Evolutionary conservation across 768 basidiomycete genomes (phyloP), one percentile per base, ranked within the genome.

Genomic region (Mycena floridula): DNA sequence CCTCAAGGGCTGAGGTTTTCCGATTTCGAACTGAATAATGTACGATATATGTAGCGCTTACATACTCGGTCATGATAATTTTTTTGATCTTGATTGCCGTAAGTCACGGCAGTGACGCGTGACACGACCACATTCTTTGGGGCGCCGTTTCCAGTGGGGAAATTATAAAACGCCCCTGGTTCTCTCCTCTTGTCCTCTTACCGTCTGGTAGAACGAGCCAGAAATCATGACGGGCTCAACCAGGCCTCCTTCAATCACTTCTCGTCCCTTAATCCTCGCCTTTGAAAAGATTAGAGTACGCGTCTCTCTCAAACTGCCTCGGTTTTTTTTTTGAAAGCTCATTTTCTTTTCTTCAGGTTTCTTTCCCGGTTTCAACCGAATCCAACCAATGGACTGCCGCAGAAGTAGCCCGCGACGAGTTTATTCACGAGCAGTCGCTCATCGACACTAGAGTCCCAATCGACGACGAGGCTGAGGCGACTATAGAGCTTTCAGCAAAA

Each of bases 321-420:
- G 23, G 20, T n/a, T 45, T 39, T 52, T 43, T 44, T 50, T 42
- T 36, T 41, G 24, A 37, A 46, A 37, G 44, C 36, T 20, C 45
- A 32, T 23, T 42, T 37, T 27, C 26, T 45, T 45, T 25, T 35
- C 40, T 53, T 12, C 51, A 92, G 89, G 64, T 95, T 49, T 84
- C 87, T 50, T 82, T 97, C 63, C 91, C 89, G 37, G 87, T 96
- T 47, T 83, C 90, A 37, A 82, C 88, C n/a, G 67, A 70, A 28
- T 51, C 71, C 52, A 81, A 92, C 63, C 81, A 90, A 64, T 96
- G 94, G 93, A 89, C 92, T 59, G 77, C 82, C 43, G 92, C 93
- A 42, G 92, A 95, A 68, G 81, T 93, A 57, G 79, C 95, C 46
- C 74, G 87, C 57, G 92, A 96, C 57, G 89, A 93, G 48, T 97